These are phyloP conservation scores for Penicillium expansum DNA, from an alignment of 2,329 filamentous ascomycete species.

Conservation along the genomic window DNA sequence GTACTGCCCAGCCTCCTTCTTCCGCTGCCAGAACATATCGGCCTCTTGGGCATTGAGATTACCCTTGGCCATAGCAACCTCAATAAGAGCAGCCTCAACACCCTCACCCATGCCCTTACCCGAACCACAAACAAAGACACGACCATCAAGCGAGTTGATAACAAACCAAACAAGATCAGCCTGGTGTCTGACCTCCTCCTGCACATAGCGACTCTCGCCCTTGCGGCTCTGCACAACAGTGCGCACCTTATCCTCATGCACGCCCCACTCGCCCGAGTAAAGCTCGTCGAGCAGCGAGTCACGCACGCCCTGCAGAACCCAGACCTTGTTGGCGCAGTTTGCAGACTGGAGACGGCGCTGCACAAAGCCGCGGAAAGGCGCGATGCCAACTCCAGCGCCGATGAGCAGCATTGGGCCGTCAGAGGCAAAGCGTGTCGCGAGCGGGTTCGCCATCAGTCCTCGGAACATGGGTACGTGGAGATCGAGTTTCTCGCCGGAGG, in stretches of 20 bases:
- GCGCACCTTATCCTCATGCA: constrained; percentile 83
- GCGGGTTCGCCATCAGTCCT: constrained; percentile 93
- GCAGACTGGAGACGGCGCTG: constrained; percentile 89
- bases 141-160: constrained; percentile 91
- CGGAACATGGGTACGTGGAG: constrained; percentile 95
- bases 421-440: constrained; percentile 84
- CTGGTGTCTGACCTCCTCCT: constrained; percentile 88
- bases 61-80: constrained; percentile 90
- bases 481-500: constrained; percentile 50
- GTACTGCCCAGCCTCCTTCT: constrained; percentile 91
- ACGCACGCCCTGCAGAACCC: constrained; percentile 91
- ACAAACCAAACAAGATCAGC: constrained; percentile 98
- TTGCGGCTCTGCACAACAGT: constrained; percentile 73
- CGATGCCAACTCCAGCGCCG: constrained; percentile 92
- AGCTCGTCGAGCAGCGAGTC: constrained; percentile 93
- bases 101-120: constrained; percentile 97
- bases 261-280: constrained; percentile 94
- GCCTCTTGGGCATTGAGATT: constrained; percentile 80
- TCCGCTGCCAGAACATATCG: constrained; percentile 81
- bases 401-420: constrained; percentile 98
- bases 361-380: constrained; percentile 96
- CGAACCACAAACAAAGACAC: constrained; percentile 94
- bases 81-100: constrained; percentile 80
- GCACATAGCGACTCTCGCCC: constrained; percentile 85
- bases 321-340: constrained; percentile 96